Evolutionary conservation across 345 rosid genomes (phyloP).

Genomic region (Euphorbia tirucalli): DNA sequence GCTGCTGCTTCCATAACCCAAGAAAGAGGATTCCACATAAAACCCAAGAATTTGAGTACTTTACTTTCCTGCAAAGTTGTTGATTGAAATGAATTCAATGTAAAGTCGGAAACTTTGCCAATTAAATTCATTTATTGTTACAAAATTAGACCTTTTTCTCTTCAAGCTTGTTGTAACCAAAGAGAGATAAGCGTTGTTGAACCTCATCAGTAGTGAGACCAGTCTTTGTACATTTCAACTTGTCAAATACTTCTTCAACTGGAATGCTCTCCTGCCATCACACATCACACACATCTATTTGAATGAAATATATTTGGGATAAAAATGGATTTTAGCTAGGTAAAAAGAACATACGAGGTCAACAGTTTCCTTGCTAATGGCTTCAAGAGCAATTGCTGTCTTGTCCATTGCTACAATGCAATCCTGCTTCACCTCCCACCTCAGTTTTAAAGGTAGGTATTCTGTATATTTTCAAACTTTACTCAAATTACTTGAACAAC

Average conservation of each 20-base stretch:
- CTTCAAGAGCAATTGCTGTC: conserved; percentile 54
- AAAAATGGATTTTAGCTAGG: no score
- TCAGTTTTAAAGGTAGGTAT: no score
- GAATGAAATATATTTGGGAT: no score
- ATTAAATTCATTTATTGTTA: background rate
- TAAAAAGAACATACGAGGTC: conserved; percentile 47
- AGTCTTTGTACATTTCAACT: conserved; percentile 46
- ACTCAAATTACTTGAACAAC: background rate
- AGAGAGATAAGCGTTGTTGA: conserved; percentile 41
- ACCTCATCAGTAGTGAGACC: conserved; percentile 47
- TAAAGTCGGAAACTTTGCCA: background rate
- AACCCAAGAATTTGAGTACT: conserved; percentile 54
- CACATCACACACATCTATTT: no score
- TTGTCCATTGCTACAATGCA: conserved; percentile 43
- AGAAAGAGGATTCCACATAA: conserved; percentile 67
- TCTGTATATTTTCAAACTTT: conserved; percentile 11
- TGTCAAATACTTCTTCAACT: conserved; percentile 50
- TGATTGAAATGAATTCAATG: background rate
- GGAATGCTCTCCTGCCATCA: conserved; percentile 48
- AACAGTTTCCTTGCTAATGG: conserved; percentile 69
- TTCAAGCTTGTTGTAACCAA: conserved; percentile 62
- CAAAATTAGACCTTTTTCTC: conserved; percentile 44
- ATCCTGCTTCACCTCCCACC: conserved; percentile 29
- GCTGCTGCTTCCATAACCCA: conserved; percentile 70
- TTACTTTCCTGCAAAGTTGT: conserved; percentile 43